Evolutionary conservation across 805 yeast species (phyloP).

Genomic region (Yarrowia osloensis): DNA sequence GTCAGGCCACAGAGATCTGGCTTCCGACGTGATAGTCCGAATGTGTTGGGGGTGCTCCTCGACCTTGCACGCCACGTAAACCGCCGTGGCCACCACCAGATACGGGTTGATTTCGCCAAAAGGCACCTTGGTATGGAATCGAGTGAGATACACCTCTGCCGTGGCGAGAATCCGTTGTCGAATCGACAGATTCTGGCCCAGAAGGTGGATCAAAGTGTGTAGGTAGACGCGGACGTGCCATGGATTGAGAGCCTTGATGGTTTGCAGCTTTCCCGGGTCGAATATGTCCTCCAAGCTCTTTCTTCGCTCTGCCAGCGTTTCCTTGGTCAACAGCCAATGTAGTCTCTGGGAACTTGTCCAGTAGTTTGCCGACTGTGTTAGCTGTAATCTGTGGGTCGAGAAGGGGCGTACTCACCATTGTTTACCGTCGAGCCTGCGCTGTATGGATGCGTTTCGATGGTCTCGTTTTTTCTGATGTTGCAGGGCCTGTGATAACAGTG

Average conservation of each 20-base stretch:
- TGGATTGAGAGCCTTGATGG: slow-evolving; percentile 38
- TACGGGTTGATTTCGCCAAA: slow-evolving; percentile 82
- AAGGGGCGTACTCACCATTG: slow-evolving; percentile 2
- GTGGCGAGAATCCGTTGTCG: slow-evolving; percentile 86
- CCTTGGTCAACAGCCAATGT: slow-evolving; percentile 78
- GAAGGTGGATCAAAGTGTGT: slow-evolving; percentile 64
- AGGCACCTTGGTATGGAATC: slow-evolving; percentile 73
- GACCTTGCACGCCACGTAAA: slow-evolving; percentile 88
- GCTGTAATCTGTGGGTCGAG: neutral
- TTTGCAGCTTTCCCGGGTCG: slow-evolving; percentile 43
- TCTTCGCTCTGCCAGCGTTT: slow-evolving; percentile 52
- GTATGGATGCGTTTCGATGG: neutral
- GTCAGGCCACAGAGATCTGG: slow-evolving; percentile 92
- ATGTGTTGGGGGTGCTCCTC: slow-evolving; percentile 97
- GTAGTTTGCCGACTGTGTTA: slow-evolving; percentile 70
- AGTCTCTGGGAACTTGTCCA: slow-evolving; percentile 83
- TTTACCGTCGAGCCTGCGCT: neutral
- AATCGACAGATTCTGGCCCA: slow-evolving; percentile 75
- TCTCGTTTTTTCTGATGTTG: neutral
- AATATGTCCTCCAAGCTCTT: slow-evolving; percentile 35
- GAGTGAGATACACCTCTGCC: slow-evolving; percentile 79
- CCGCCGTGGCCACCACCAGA: slow-evolving; percentile 75
- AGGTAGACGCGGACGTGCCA: slow-evolving; percentile 61
- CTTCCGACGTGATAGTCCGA: slow-evolving; percentile 76
- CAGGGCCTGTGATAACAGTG: neutral